Percentiles rank a stretch among this genome's conserved stretches.
Conservation (phyloP, 768 basidiomycete genomes). For the Lactarius tabidus region DNA sequence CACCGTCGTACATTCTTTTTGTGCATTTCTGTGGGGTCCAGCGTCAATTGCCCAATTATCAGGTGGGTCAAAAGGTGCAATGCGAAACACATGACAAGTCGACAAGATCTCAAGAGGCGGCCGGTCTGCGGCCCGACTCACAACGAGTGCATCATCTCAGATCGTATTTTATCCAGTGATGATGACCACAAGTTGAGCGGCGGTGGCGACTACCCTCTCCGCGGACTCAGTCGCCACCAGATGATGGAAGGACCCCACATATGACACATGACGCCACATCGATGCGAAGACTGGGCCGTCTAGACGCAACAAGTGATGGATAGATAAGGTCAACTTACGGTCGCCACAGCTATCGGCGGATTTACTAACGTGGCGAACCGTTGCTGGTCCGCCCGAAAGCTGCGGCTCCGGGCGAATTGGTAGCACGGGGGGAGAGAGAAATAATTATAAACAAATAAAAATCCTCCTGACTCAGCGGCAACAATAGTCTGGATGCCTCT, state of each 20-base stretch:
- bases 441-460: background rate
- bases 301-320: background rate
- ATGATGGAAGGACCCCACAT: background rate
- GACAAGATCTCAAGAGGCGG: background rate
- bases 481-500: background rate
- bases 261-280: background rate
- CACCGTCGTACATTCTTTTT: slow-evolving; percentile 1
- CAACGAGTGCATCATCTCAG: background rate
- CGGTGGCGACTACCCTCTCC: background rate
- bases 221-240: background rate
- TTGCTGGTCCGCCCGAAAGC: background rate
- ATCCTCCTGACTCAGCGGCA: background rate
- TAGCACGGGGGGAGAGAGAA: background rate
- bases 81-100: background rate
- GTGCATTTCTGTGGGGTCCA: background rate
- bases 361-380: slow-evolving; percentile 2
- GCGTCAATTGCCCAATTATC: background rate
- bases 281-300: background rate
- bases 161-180: background rate
- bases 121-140: background rate
- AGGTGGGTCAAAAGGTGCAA: background rate
- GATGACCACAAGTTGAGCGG: no score
- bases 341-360: slow-evolving; percentile 2
- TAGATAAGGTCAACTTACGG: slow-evolving; percentile 1
- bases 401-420: background rate